Conservation (phyloP, 1,139 yeast genomes). For the Nakaseomyces delphensis region DNA sequence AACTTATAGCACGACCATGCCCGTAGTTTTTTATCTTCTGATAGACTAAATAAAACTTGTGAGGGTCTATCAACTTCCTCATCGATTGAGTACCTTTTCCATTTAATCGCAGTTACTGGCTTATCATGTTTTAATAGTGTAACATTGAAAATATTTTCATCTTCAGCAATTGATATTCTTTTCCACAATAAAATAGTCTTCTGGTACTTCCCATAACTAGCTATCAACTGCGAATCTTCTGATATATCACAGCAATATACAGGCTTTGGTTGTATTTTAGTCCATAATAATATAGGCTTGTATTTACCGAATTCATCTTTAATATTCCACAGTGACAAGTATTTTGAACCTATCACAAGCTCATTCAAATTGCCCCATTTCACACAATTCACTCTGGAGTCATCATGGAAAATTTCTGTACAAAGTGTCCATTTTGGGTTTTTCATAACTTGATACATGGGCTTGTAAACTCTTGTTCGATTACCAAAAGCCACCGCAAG, state of each 20-base stretch:
- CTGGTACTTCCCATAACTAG: slow-evolving; percentile 56
- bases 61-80: slow-evolving; percentile 9
- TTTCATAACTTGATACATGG: slow-evolving; percentile 35
- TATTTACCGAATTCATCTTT: slow-evolving; percentile 40
- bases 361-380: slow-evolving; percentile 63
- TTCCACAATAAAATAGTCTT: slow-evolving; percentile 71
- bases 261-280: slow-evolving; percentile 46
- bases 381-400: slow-evolving; percentile 41
- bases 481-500: slow-evolving; percentile 36
- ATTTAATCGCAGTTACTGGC: slow-evolving; percentile 46
- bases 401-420: slow-evolving; percentile 33
- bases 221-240: slow-evolving; percentile 56
- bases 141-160: slow-evolving; percentile 61
- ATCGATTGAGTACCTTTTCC: slow-evolving; percentile 38
- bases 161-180: slow-evolving; percentile 57
- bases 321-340: slow-evolving; percentile 47
- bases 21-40: slow-evolving; percentile 48
- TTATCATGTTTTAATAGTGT: slow-evolving; percentile 58
- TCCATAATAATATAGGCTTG: slow-evolving; percentile 43
- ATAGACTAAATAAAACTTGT: slow-evolving; percentile 45
- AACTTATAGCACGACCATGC: slow-evolving; percentile 68
- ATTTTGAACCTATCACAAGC: slow-evolving; percentile 51
- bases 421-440: slow-evolving; percentile 44
- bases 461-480: slow-evolving; percentile 32
- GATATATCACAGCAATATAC: slow-evolving; percentile 49